These are phyloP conservation scores for Xylariaceae sp. DNA, from an alignment of 2,329 filamentous ascomycete genomes.

Conservation along the genomic window DNA sequence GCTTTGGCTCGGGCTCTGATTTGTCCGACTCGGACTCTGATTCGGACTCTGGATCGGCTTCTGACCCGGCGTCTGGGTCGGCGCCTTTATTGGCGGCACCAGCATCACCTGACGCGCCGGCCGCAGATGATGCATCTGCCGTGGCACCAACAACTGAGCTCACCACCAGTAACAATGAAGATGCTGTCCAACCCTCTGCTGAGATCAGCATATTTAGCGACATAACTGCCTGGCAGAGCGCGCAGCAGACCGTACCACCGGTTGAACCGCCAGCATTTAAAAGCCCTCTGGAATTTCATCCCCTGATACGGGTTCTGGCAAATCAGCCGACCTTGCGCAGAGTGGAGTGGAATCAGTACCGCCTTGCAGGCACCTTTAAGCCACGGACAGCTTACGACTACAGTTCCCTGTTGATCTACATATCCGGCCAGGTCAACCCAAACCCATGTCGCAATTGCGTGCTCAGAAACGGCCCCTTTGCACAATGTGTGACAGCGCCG, in stretches of 20 bases:
- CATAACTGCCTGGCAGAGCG: conserved; percentile 26
- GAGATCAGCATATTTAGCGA: conserved; percentile 15
- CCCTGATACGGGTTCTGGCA: conserved; percentile 23
- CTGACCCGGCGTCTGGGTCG: background rate
- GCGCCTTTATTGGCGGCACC: background rate
- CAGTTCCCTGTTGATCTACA: conserved; percentile 29
- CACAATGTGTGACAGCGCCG: conserved; percentile 26
- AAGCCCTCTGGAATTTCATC: conserved; percentile 18
- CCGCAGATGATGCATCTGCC: background rate
- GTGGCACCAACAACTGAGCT: background rate
- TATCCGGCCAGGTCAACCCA: conserved; percentile 29
- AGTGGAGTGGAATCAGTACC: conserved; percentile 29
- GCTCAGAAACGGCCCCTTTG: conserved; percentile 28
- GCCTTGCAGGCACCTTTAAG: conserved; percentile 26
- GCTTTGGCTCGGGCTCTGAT: background rate
- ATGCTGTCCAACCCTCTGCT: conserved; percentile 1
- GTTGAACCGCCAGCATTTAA: conserved; percentile 25
- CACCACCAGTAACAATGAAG: conserved; percentile 1
- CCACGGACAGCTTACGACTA: conserved; percentile 26
- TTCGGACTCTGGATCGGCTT: background rate
- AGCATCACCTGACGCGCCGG: background rate
- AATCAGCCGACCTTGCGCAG: conserved; percentile 23
- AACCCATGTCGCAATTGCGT: conserved; percentile 30
- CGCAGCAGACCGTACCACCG: conserved; percentile 22
- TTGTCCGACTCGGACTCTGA: background rate